A percentile compares a stretch with the other conserved stretches of the same genome.
phyloP scores from a whole-genome alignment of 2,329 filamentous ascomycete species.

The Aspergillus sp. region DNA sequence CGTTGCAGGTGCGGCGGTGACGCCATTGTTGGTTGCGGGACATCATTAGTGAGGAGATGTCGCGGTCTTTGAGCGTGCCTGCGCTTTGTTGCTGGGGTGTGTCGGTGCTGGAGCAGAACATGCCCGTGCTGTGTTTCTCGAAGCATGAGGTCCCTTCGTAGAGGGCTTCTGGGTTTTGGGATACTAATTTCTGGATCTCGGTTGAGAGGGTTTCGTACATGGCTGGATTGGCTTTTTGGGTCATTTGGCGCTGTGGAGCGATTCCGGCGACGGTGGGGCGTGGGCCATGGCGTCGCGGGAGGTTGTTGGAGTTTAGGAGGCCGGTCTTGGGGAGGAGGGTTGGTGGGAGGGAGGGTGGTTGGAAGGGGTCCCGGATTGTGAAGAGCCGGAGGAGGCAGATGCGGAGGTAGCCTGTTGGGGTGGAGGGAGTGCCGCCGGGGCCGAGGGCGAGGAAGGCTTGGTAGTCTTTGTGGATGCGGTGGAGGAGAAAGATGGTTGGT shows the following conservation, averaged over 20 bases:
- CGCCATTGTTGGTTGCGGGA: constrained; percentile 2
- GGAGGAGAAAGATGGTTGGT: constrained; percentile 56
- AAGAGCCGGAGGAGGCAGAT: constrained; percentile 74
- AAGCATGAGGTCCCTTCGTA: constrained; percentile 72
- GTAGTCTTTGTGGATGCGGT: constrained; percentile 64
- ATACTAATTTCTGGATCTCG: constrained; percentile 56
- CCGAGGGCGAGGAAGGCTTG: constrained; percentile 74
- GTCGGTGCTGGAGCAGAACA: constrained; percentile 58
- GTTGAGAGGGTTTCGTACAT: constrained; percentile 60
- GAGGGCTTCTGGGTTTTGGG: constrained; percentile 51
- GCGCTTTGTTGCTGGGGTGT: background rate
- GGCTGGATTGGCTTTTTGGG: constrained; percentile 60
- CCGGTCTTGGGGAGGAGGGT: constrained; percentile 58
- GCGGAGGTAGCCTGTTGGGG: constrained; percentile 69
- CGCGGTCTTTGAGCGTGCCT: background rate
- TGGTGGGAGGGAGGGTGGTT: constrained; percentile 56
- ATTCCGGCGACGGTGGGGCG: constrained; percentile 73
- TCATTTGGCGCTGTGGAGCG: constrained; percentile 76
- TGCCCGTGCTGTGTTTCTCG: constrained; percentile 77
- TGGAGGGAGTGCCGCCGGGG: constrained; percentile 77
- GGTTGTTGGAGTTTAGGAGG: constrained; percentile 53
- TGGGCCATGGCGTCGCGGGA: constrained; percentile 64
- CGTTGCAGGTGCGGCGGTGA: constrained; percentile 49
- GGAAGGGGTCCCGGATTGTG: constrained; percentile 70
- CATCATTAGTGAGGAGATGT: background rate